Evolutionary conservation across 768 basidiomycete genomes (phyloP), one percentile per base, ranked within the genome.

Genomic region (Boletus reticulatus): DNA sequence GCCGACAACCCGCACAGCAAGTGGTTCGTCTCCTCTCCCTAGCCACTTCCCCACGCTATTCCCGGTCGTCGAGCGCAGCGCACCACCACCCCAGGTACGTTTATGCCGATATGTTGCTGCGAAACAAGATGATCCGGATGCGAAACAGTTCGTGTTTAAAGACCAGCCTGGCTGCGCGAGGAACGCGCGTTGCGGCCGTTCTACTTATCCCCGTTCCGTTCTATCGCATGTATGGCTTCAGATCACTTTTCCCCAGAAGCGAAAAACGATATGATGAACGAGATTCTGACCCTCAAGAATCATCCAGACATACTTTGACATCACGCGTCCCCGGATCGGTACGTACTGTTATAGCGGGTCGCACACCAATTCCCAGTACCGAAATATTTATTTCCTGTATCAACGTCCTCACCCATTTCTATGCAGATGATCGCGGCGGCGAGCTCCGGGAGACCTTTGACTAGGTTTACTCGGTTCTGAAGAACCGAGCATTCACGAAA

Each of bases 201-300:
- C n/a, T n/a, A n/a, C n/a, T n/a, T n/a, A n/a, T n/a, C n/a, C n/a
- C n/a, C n/a, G n/a, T n/a, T n/a, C n/a, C n/a, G n/a, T n/a, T n/a
- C n/a, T 3, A 34, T 65, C 6, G 56, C 64, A 4, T 65, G 65
- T n/a, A 60, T 43, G 17, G 58, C 60, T 34, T 63, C 57, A 0
- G 49, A 52, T 19, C 51, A 63, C 14, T 17, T 57, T 1, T 55
- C 55, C 13, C 37, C 6, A 0, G 63, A 52, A 32, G 55, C 46
- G 16, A 64, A 64, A 38, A 50, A 66, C 38, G 60, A 56, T 20
- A 62, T 65, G 44, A 65, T 65, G 60, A 14, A 65, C 7, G 60
- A 65, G 31, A 64, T 59, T n/a, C 27, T 56, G 48, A 49, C 50
- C 1, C 37, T 66, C n/a, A 66, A 43, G 27, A 59, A 53, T 65